Evolutionary conservation across 371 early-diverging fungal species (phyloP).

Genomic region (Actinomortierella ambigua): DNA sequence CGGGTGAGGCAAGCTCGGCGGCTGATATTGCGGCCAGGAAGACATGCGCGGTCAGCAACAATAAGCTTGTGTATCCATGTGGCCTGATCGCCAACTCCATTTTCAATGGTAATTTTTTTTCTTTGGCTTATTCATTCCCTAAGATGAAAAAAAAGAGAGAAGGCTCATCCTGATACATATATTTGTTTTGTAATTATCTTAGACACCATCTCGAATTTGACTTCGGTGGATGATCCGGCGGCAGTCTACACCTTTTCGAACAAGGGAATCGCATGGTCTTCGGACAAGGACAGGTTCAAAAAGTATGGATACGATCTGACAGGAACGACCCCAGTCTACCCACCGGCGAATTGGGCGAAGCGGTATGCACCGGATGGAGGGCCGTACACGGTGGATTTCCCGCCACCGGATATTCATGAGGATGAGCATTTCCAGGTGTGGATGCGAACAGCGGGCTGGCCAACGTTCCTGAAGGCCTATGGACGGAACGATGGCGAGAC

Average conservation of each 20-base stretch:
- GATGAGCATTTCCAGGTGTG: slow-evolving; percentile 95
- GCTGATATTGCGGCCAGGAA: slow-evolving; percentile 9
- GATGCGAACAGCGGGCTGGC: slow-evolving; percentile 97
- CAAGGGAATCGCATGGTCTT: slow-evolving; percentile 88
- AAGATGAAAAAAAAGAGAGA: no score
- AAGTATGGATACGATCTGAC: slow-evolving; percentile 57
- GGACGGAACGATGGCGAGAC: slow-evolving; percentile 66
- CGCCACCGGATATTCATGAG: slow-evolving; percentile 70
- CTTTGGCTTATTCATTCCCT: no score
- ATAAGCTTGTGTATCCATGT: slow-evolving; percentile 30
- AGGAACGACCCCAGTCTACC: slow-evolving; percentile 51
- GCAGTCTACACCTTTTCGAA: slow-evolving; percentile 53
- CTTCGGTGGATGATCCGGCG: not conserved
- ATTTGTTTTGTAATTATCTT: not conserved
- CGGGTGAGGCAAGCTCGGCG: slow-evolving; percentile 56
- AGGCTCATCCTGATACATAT: no score
- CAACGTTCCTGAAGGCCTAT: slow-evolving; percentile 96
- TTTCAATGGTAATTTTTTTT: slow-evolving; percentile 78
- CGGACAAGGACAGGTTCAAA: slow-evolving; percentile 76
- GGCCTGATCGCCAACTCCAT: slow-evolving; percentile 78
- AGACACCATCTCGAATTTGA: slow-evolving; percentile 34
- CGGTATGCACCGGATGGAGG: slow-evolving; percentile 57
- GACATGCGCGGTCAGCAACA: slow-evolving; percentile 7
- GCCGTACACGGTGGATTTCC: slow-evolving; percentile 54
- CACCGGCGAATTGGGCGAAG: slow-evolving; percentile 83